Conservation (phyloP, 2,329 filamentous ascomycete species). For the Metarhizium robertsii region DNA sequence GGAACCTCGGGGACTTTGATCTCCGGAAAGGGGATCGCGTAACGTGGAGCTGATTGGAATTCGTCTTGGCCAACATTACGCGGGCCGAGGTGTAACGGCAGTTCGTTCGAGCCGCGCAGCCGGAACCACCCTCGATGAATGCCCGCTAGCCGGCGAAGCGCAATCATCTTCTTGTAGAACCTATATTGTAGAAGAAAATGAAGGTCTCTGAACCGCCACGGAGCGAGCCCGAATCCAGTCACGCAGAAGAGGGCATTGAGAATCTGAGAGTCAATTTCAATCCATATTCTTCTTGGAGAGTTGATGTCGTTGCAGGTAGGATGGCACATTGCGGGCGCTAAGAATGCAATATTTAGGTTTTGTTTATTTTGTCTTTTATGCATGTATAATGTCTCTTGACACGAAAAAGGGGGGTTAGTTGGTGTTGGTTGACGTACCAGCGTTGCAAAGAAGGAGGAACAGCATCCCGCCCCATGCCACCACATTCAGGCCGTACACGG, state of each 20-base stretch:
- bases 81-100: slow-evolving; percentile 45
- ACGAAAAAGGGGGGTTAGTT: too few relatives aligned
- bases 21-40: slow-evolving; percentile 50
- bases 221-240: slow-evolving; percentile 73
- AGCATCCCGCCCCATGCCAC: slow-evolving; percentile 90
- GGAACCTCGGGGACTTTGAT: slow-evolving; percentile 55
- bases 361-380: neutral
- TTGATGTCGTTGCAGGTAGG: slow-evolving; percentile 62
- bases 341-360: neutral
- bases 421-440: slow-evolving; percentile 14
- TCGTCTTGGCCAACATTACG: slow-evolving; percentile 35
- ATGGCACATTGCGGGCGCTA: slow-evolving; percentile 60
- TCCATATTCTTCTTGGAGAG: slow-evolving; percentile 71
- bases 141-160: slow-evolving; percentile 59
- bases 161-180: slow-evolving; percentile 38
- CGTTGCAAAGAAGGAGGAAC: slow-evolving; percentile 74
- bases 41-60: slow-evolving; percentile 24
- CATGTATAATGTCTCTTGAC: neutral
- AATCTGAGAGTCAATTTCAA: slow-evolving; percentile 78
- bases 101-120: slow-evolving; percentile 52
- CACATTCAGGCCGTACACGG: slow-evolving; percentile 71
- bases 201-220: slow-evolving; percentile 75
- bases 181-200: slow-evolving; percentile 64
- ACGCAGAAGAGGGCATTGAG: slow-evolving; percentile 75
- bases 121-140: slow-evolving; percentile 71